Evolutionary conservation across 352 stramenopile genomes (phyloP), one percentile per base, ranked within the genome.

Genomic region (Pythium rishiriense): DNA sequence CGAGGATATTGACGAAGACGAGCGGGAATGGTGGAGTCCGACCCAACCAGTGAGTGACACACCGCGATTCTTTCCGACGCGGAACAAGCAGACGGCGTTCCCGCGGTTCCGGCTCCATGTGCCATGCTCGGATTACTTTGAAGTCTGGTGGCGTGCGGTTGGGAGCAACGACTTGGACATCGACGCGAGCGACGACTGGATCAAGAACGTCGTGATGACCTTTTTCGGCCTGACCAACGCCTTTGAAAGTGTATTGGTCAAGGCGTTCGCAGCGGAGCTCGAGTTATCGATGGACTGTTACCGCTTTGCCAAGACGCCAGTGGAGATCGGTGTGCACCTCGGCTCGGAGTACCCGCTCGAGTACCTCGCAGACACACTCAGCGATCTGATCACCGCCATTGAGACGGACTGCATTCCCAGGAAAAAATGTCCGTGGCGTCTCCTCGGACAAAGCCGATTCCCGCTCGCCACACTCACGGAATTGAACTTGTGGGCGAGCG

Each of bases 91-190:
- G 41, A 47, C 47, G 24, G 8, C 28, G 28, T 54, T 54, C 28
- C 47, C 47, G 15, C 25, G 47, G 4, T 54, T 54, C 15, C 47
- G 47, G 7, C 47, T 54, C 12, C 14, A 33, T 37, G 11, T 54
- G 15, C 47, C 47, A 17, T 54, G n/a, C 28, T 54, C 47, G 25
- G 6, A 24, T 11, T 54, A 33, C 41, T 39, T 54, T 22, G n/a
- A 54, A 24, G 22, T 21, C 1, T 54, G 47, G 43, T 24, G 41
- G 21, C 21, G 45, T 5, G 47, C 21, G 14, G n/a, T 54, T 37
- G 47, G 21, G 1, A 26, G 41, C 47, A n/a, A 54, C 28, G 25
- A 54, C 31, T n/a, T 54, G 25, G 47, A 54, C n/a, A 39, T 54
- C 15, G 47, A 54, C 1, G 25, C 15, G 12, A 26, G 25, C 14